These are phyloP conservation scores for Mycosarcoma maydis DNA, from an alignment of 1,284 basidiomycete genomes.

Conservation along the genomic window DNA sequence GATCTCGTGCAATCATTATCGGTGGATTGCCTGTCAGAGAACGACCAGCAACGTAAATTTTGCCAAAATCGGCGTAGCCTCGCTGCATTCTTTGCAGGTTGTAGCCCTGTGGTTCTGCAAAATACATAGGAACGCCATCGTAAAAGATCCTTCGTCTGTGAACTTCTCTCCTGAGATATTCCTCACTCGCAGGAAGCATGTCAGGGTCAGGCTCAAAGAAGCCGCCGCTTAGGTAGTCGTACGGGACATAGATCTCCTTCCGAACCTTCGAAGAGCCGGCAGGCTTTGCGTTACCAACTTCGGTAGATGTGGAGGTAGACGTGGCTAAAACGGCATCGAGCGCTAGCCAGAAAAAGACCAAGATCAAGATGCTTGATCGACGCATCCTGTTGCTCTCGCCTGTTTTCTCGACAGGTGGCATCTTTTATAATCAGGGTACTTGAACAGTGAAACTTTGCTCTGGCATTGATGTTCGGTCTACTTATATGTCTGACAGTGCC, in stretches of 20 bases:
- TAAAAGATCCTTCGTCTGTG: not conserved
- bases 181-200: not conserved
- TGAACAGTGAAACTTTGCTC: no score
- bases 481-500: no score
- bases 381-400: no score
- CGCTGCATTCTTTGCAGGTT: conserved; percentile 6
- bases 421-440: no score
- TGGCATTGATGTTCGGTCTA: no score
- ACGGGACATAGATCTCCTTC: not conserved
- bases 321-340: no score
- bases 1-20: not conserved
- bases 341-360: no score
- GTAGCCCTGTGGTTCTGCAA: not conserved
- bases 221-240: not conserved
- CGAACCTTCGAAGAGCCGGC: not conserved
- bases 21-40: not conserved
- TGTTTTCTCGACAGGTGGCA: no score
- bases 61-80: conserved; percentile 7
- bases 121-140: not conserved
- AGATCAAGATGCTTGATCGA: no score
- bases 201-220: not conserved
- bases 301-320: no score
- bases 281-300: not conserved
- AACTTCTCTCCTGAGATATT: not conserved
- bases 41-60: conserved; percentile 1